phyloP scores from a whole-genome alignment of 1,284 basidiomycete species.

The Cryptococcus sp. region DNA sequence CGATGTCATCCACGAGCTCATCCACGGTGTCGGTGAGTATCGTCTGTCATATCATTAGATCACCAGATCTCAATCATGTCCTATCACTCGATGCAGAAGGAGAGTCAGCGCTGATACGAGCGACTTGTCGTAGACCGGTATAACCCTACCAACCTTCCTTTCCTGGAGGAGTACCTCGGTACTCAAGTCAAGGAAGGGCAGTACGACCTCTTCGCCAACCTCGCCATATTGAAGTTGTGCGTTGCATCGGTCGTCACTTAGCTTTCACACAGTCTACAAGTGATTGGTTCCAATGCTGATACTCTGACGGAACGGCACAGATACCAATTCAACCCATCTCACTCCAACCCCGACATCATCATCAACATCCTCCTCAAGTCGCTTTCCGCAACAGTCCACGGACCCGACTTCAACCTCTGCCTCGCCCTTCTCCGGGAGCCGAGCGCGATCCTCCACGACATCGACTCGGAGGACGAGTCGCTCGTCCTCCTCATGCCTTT shows the following conservation, averaged over 20 bases:
- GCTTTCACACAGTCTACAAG: background rate
- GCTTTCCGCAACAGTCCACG: conserved; percentile 73
- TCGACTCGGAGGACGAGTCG: conserved; percentile 69
- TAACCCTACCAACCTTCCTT: conserved; percentile 88
- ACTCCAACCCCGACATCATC: conserved; percentile 89
- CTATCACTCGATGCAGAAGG: background rate
- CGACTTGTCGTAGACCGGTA: conserved; percentile 70
- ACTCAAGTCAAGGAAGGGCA: conserved; percentile 85
- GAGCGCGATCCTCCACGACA: conserved; percentile 53
- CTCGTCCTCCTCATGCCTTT: conserved; percentile 72
- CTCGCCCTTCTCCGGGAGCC: conserved; percentile 66
- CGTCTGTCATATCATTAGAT: background rate
- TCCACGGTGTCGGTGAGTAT: conserved; percentile 82
- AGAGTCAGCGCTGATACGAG: background rate
- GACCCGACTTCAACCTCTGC: conserved; percentile 84
- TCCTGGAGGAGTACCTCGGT: conserved; percentile 92
- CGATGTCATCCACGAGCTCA: conserved; percentile 82
- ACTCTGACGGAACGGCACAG: conserved; percentile 54
- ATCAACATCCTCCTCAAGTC: conserved; percentile 94
- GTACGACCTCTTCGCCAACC: conserved; percentile 91
- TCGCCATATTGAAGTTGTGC: conserved; percentile 74
- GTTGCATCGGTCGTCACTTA: conserved; percentile 60
- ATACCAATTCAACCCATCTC: conserved; percentile 93
- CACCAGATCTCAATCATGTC: background rate
- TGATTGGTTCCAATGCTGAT: conserved; percentile 7